Evolutionary conservation across 768 basidiomycete genomes (phyloP), one percentile per base, ranked within the genome.

Genomic region (Suillus discolor): DNA sequence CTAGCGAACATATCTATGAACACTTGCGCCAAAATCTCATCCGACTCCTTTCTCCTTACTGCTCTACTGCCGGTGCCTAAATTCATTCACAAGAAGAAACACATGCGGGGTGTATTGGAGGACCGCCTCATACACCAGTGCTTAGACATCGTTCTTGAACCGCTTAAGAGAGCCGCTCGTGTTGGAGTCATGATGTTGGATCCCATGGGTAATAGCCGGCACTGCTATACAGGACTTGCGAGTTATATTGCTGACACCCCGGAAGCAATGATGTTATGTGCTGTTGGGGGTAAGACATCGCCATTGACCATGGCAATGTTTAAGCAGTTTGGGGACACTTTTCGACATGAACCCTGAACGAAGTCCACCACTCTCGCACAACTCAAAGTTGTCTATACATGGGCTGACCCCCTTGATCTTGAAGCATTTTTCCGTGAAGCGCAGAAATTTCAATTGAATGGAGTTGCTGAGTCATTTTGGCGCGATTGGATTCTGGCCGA

Each of bases 191-290:
- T 72, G 65, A 71, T 79, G 71, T 67, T 69, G 16, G 76, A 78
- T 60, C 73, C 71, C 2, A 34, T 25, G 6, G 71, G 71, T 38
- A 63, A 77, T 76, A 23, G 60, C 6, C 63, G 67, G 3, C 71
- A 69, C 23, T 74, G 72, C 44, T 77, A 69, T 63, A 78, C 74
- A 0, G 75, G 73, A 4, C 63, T 79, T 7, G 73, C 68, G 9
- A 67, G 72, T 0, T 77, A 72, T 63, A 78, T 79, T 18, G 73
- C 73, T 7, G 75, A 81, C 65, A 76, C 72, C 7, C 77, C 76
- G 0, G 78, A 80, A 68, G 70, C 76, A 13, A 62, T 67, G 5
- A 57, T 74, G 47, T 61, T 79, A n/a, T 67, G 75, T 2, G 67
- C 75, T 36, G 75, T 79, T 47, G 71, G 57, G 13, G 73, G 70